These are phyloP conservation scores for Ascochyta lentis DNA, from an alignment of 2,329 filamentous ascomycete genomes.

Conservation along the genomic window DNA sequence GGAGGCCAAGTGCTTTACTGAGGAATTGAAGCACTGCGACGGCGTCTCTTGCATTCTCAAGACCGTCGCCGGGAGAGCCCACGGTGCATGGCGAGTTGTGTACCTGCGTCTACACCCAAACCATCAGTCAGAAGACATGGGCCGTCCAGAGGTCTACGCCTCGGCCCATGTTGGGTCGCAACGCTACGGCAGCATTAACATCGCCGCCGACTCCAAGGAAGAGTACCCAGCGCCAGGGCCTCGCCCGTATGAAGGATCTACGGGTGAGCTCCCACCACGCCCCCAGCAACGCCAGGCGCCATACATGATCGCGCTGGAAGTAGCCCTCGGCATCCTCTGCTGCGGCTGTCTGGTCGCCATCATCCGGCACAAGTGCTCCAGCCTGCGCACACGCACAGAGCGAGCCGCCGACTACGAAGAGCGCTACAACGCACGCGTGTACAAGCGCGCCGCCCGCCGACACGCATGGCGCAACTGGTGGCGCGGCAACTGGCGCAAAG, in stretches of 20 bases:
- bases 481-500: conserved; percentile 44
- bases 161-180: conserved; percentile 29
- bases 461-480: conserved; percentile 61
- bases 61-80: conserved; percentile 46
- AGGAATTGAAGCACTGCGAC: conserved; percentile 53
- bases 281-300: conserved; percentile 33
- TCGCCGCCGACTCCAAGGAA: conserved; percentile 19
- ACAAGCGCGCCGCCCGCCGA: conserved; percentile 60
- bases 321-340: conserved; percentile 54
- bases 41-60: conserved; percentile 52
- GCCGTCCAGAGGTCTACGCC: conserved; percentile 30
- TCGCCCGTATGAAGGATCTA: conserved; percentile 22
- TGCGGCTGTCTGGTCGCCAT: conserved; percentile 54
- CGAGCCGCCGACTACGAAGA: conserved; percentile 62
- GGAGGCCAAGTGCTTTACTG: conserved; percentile 41
- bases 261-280: conserved; percentile 28
- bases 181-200: conserved; percentile 24
- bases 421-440: conserved; percentile 58
- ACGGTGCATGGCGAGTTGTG: conserved; percentile 42
- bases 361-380: conserved; percentile 57
- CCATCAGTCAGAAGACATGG: conserved; percentile 34
- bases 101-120: conserved; percentile 39
- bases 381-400: conserved; percentile 59
- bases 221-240: conserved; percentile 4
- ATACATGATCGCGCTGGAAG: conserved; percentile 51